Base-by-base conservation (phyloP, 805 yeast genomes). In the Yamadazyma kitorensis region DNA sequence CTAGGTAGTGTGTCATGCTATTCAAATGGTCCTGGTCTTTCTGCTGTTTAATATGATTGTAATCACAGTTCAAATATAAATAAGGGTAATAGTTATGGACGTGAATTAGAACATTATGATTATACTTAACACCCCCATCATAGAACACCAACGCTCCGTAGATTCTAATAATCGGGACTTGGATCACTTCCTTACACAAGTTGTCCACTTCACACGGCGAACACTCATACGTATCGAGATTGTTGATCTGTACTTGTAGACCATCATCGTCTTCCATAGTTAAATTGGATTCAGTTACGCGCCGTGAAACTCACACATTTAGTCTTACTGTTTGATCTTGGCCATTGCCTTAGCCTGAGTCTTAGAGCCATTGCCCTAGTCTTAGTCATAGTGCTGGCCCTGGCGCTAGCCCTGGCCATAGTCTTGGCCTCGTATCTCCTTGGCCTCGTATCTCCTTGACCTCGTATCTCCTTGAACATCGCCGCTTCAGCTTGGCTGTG, bases 11-110 rank as follows among this genome's bases (percentile, higher is more conserved):
- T 21, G 63, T 72, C 12, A 81, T 44, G 1, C 53, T 44, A 3
- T 57, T 43, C 18, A 81, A 12, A 33, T 45, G 45, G 5, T 16
- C 17, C 7, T 27, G 6, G 14, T 25, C 28, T 1, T 27, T 11
- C 2, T 18, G 8, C 12, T 29, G 8, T 16, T 36, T 31, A 2
- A 29, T 21, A 22, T 29, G 39, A 28, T 59, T 41, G 8, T 79
- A 82, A 27, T 63, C 65, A 49, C 81, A 81, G 22, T 75, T 77
- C 2, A 89, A 64, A 51, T 72, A 88, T 2, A 91, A 45, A 51
- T 91, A 93, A 0, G 98, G 98, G 44, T 71, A 86, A 13, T 76
- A 75, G 24, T 91, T 89, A 60, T 89, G 98, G 7, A 93, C 62
- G 54, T 93, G 96, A 1, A 83, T 73, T 10, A 67, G 35, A 1